Conservation (phyloP, 163 green algal genomes). For the Scenedesmus sp. region DNA sequence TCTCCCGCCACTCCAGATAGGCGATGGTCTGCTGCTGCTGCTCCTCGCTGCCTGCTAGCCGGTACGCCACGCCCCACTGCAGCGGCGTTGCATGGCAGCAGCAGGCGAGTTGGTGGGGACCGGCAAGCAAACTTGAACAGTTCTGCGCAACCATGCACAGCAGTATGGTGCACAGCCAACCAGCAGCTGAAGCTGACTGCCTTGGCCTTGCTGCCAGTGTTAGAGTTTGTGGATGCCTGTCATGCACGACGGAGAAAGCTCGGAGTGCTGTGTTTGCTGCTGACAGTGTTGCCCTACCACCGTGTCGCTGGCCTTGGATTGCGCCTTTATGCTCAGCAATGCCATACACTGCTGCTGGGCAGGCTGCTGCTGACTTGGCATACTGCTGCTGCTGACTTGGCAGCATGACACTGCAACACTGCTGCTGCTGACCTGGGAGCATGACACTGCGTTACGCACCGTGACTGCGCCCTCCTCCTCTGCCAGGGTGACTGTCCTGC, state of each 20-base stretch:
- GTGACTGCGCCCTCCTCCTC: constrained; percentile 49
- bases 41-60: constrained; percentile 63
- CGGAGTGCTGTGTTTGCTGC: neutral
- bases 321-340: too few relatives aligned
- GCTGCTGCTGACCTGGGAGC: neutral
- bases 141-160: too few relatives aligned
- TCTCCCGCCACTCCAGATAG: constrained; percentile 85
- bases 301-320: too few relatives aligned
- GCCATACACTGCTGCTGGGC: neutral
- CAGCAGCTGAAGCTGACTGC: too few relatives aligned
- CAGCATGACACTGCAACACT: neutral
- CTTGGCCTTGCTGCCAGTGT: neutral
- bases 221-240: neutral
- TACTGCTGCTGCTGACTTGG: neutral
- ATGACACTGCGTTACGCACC: constrained; percentile 33
- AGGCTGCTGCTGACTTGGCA: neutral
- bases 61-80: constrained; percentile 77
- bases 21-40: constrained; percentile 70
- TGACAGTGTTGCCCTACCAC: too few relatives aligned
- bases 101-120: neutral
- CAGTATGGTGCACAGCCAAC: neutral
- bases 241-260: neutral
- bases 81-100: neutral
- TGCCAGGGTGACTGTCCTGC: constrained; percentile 71
- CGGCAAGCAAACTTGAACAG: neutral